These are phyloP conservation scores for Chrysoporthe puriensis DNA, from an alignment of 2,329 filamentous ascomycete genomes.

Conservation along the genomic window DNA sequence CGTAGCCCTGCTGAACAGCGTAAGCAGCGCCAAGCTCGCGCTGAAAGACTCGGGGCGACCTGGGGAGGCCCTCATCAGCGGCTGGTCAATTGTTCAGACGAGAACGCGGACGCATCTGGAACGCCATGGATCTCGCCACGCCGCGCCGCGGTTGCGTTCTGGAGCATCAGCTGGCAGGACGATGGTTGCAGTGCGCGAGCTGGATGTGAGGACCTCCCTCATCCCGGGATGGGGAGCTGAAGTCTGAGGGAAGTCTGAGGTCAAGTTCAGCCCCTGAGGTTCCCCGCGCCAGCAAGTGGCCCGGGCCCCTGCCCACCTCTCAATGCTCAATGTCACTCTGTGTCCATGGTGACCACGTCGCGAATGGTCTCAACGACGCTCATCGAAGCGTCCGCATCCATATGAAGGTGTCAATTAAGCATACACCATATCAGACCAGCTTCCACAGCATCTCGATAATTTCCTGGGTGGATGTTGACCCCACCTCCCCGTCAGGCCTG, in stretches of 20 bases:
- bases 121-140: not conserved
- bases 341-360: not conserved
- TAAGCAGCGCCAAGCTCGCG: not conserved
- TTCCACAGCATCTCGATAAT: not conserved
- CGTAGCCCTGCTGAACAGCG: not conserved
- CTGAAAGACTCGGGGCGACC: not conserved
- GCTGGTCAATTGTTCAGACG: not conserved
- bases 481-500: not conserved
- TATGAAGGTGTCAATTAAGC: not conserved
- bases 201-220: not conserved
- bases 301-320: too few species aligned
- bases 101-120: not conserved
- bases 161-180: not conserved
- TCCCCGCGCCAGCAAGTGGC: too few species aligned
- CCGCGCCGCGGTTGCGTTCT: not conserved
- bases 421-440: not conserved
- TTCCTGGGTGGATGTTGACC: not conserved
- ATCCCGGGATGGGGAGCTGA: not conserved
- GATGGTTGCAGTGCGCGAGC: not conserved
- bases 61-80: not conserved
- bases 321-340: not conserved
- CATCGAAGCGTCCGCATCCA: not conserved
- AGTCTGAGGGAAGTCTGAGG: not conserved
- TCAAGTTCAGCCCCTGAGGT: too few species aligned
- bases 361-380: not conserved